Conservation (phyloP, 2,329 filamentous ascomycete species). For the Calonectria pteridis region DNA sequence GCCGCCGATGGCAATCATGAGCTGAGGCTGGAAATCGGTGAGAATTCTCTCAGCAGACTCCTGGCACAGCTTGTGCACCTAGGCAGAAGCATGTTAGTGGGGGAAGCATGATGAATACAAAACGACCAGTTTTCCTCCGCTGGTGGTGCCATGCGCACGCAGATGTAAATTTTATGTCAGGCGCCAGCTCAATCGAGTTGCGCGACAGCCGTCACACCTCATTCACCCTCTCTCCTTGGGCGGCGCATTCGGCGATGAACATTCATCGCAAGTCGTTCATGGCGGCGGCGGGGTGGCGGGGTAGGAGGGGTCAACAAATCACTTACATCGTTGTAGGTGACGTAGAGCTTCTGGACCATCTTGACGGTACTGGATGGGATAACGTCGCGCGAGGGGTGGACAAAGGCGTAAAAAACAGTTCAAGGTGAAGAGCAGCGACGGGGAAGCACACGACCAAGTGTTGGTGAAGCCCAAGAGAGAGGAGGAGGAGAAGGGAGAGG, state of each 20-base stretch:
- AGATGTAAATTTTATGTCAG: background rate
- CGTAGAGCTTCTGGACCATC: constrained; percentile 88
- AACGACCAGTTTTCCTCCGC: background rate
- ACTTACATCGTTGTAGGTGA: constrained; percentile 91
- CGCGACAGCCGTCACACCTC: background rate
- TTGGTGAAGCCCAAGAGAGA: constrained; percentile 35
- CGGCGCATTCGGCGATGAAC: constrained; percentile 31
- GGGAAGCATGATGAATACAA: background rate
- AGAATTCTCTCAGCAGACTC: constrained; percentile 85
- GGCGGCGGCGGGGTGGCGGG: constrained; percentile 45
- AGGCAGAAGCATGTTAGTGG: constrained; percentile 36
- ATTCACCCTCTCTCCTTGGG: constrained; percentile 12
- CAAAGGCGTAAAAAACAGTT: background rate
- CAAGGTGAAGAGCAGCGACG: constrained; percentile 18
- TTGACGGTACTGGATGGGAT: constrained; percentile 51
- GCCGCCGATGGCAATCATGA: constrained; percentile 98
- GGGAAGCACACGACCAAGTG: constrained; percentile 27
- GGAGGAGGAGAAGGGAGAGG: constrained; percentile 29
- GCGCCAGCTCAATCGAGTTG: background rate
- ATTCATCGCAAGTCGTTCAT: constrained; percentile 18
- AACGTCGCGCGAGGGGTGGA: constrained; percentile 24
- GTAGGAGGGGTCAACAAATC: constrained; percentile 33
- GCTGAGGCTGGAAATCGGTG: constrained; percentile 87
- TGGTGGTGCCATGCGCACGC: background rate
- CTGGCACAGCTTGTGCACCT: constrained; percentile 99